Evolutionary conservation across 179 eudicot species (phyloP).

Genomic region (Silene vulgaris): DNA sequence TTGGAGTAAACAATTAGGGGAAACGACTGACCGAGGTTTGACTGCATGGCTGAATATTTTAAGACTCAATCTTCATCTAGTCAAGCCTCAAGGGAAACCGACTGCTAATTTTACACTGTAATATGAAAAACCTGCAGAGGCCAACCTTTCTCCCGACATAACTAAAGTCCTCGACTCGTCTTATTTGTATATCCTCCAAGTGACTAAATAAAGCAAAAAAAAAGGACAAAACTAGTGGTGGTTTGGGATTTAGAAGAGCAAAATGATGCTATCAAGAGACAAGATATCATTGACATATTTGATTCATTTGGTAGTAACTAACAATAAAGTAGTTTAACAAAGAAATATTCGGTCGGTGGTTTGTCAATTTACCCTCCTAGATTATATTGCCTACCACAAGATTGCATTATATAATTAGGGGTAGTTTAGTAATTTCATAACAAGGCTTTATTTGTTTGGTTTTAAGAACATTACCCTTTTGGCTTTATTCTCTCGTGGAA

Average conservation of each 20-base stretch:
- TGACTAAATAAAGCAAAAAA: background rate
- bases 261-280: constrained; percentile 25
- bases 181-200: too few relatives aligned
- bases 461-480: constrained; percentile 17
- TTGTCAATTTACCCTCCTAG: constrained; percentile 22
- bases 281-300: constrained; percentile 29
- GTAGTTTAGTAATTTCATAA: background rate
- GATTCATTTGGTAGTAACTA: constrained; percentile 25
- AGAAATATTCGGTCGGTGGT: constrained; percentile 23
- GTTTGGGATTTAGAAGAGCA: constrained; percentile 1
- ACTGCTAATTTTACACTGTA: too few relatives aligned
- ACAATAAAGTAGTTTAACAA: constrained; percentile 4
- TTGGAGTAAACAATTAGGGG: too few relatives aligned
- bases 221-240: constrained; percentile 19
- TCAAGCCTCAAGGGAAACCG: too few relatives aligned
- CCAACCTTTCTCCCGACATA: too few relatives aligned
- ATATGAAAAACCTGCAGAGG: too few relatives aligned
- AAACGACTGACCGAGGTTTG: too few relatives aligned
- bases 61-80: too few relatives aligned
- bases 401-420: constrained; percentile 8
- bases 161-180: too few relatives aligned
- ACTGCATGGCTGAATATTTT: too few relatives aligned
- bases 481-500: constrained; percentile 20
- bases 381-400: constrained; percentile 12
- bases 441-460: constrained; percentile 18